These are phyloP conservation scores for Xylariaceae sp. DNA, from an alignment of 2,329 filamentous ascomycete species.

Conservation along the genomic window DNA sequence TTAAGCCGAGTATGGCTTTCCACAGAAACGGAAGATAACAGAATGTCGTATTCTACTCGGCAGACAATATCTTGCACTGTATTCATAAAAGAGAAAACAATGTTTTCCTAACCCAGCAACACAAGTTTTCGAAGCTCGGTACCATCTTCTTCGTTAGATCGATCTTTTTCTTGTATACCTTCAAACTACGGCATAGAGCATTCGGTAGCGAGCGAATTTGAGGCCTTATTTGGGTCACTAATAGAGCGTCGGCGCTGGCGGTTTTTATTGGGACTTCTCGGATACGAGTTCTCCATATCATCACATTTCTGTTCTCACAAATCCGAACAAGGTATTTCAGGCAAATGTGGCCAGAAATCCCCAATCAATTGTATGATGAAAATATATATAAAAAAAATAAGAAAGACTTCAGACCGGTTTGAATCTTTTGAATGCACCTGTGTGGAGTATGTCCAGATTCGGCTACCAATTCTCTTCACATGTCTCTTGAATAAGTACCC, in stretches of 20 bases:
- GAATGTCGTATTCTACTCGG: not conserved
- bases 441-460: no score
- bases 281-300: slow-evolving; percentile 4
- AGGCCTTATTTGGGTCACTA: slow-evolving; percentile 23
- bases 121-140: slow-evolving; percentile 3
- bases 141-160: slow-evolving; percentile 9
- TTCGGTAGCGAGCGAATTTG: slow-evolving; percentile 28
- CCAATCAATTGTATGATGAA: no score
- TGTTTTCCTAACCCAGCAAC: not conserved
- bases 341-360: no score
- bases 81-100: not conserved
- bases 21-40: no score
- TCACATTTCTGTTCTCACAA: slow-evolving; percentile 6
- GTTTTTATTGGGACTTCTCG: slow-evolving; percentile 4
- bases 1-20: not conserved
- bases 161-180: slow-evolving; percentile 20
- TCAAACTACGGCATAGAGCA: slow-evolving; percentile 26
- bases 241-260: slow-evolving; percentile 25
- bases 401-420: no score
- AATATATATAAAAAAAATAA: no score
- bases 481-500: no score
- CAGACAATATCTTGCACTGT: not conserved
- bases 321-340: slow-evolving; percentile 5
- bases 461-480: no score
- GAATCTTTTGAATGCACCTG: no score